Evolutionary conservation across 164 flowering plant species (phyloP).

Genomic region (Kalanchoe fedtschenkoi): DNA sequence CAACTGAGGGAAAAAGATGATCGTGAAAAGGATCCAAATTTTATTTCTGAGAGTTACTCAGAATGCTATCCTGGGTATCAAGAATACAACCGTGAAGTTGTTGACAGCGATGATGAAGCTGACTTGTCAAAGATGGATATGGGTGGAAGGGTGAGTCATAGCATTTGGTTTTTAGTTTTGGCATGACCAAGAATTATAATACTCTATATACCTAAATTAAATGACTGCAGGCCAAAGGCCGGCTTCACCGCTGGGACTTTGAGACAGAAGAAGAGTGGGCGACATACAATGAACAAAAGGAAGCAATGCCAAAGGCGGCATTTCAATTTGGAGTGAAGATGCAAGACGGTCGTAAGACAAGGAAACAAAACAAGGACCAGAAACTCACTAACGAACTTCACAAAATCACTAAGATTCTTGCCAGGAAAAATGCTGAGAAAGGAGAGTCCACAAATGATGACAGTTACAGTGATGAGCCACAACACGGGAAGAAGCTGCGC

Average conservation of each 20-base stretch:
- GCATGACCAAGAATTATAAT: background rate
- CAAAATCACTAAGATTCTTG: slow-evolving; percentile 76
- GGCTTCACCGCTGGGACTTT: slow-evolving; percentile 97
- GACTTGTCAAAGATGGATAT: slow-evolving; percentile 98
- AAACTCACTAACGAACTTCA: slow-evolving; percentile 87
- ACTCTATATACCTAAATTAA: background rate
- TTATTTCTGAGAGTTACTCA: slow-evolving; percentile 94
- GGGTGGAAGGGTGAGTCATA: slow-evolving; percentile 80
- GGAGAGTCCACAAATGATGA: slow-evolving; percentile 39
- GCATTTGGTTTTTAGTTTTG: background rate
- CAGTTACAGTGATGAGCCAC: slow-evolving; percentile 45
- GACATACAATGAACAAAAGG: slow-evolving; percentile 91
- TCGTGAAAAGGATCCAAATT: slow-evolving; percentile 96
- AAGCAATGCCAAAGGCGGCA: slow-evolving; percentile 99
- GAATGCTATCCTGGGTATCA: slow-evolving; percentile 99
- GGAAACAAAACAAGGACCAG: slow-evolving; percentile 95
- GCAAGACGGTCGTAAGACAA: slow-evolving; percentile 95
- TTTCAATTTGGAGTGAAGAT: slow-evolving; percentile 99
- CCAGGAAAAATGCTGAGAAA: slow-evolving; percentile 74
- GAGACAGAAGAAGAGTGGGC: slow-evolving; percentile 99
- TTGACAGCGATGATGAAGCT: slow-evolving; percentile 89
- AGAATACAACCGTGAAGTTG: slow-evolving; percentile 88
- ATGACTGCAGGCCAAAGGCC: slow-evolving; percentile 75
- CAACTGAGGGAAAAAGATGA: slow-evolving; percentile 93
- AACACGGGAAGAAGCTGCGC: slow-evolving; percentile 64